Conservation (phyloP, 2,329 filamentous ascomycete species). For the Colletotrichum tabaci region DNA sequence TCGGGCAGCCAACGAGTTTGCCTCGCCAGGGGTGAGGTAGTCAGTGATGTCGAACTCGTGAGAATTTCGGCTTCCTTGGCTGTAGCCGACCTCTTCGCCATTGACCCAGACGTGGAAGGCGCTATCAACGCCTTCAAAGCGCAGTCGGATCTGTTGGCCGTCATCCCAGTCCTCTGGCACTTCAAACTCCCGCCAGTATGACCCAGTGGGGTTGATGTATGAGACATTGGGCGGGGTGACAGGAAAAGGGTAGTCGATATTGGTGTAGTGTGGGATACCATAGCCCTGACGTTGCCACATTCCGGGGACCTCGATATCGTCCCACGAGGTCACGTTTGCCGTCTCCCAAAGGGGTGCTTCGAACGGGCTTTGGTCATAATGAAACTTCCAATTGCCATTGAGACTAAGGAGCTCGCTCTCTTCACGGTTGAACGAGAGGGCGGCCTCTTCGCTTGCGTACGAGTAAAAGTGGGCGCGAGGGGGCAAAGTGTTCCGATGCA, state of each 20-base stretch:
- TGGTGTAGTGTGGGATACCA: constrained; percentile 77
- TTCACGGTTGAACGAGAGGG: constrained; percentile 57
- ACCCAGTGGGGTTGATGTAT: constrained; percentile 74
- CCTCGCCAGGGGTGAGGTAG: constrained; percentile 58
- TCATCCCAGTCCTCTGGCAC: constrained; percentile 62
- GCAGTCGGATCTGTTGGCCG: constrained; percentile 71
- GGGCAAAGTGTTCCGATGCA: constrained; percentile 70
- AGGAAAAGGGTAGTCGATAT: constrained; percentile 77
- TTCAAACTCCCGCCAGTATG: constrained; percentile 71
- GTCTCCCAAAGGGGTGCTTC: constrained; percentile 46
- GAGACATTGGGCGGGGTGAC: constrained; percentile 77
- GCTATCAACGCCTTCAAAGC: constrained; percentile 82
- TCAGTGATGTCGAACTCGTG: constrained; percentile 80
- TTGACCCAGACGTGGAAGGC: constrained; percentile 82
- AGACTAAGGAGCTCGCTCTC: constrained; percentile 56
- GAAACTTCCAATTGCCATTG: constrained; percentile 58
- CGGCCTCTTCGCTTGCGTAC: constrained; percentile 63
- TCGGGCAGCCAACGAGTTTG: constrained; percentile 74
- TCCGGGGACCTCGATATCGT: constrained; percentile 72
- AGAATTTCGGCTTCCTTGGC: constrained; percentile 80
- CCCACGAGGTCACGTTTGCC: constrained; percentile 55
- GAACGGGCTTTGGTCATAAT: constrained; percentile 55
- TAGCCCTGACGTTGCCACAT: constrained; percentile 80
- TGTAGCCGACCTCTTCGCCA: constrained; percentile 77
- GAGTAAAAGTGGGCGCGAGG: constrained; percentile 70